Evolutionary conservation across 257 asterid species (phyloP).

Genomic region (Henckelia pumila): DNA sequence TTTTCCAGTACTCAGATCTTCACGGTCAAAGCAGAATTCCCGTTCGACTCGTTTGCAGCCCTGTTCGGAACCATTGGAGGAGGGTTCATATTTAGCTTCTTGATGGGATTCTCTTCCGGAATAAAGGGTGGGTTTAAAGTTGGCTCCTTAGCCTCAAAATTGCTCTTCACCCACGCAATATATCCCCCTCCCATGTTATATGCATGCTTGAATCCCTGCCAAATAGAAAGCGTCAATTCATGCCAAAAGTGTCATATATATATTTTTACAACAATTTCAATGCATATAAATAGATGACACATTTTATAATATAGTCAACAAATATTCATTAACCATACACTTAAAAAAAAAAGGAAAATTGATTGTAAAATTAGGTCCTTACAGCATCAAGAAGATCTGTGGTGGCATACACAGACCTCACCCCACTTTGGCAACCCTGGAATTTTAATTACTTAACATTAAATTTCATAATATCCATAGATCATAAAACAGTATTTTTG

Average conservation of each 20-base stretch:
- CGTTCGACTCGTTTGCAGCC: neutral
- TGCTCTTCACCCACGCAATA: neutral
- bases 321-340: neutral
- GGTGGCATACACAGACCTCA: slow-evolving; percentile 70
- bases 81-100: neutral
- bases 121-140: neutral
- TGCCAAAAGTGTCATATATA: too few relatives aligned
- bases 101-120: neutral
- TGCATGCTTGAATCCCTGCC: slow-evolving; percentile 66
- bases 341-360: neutral
- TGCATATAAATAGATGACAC: too few relatives aligned
- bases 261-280: neutral
- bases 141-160: neutral
- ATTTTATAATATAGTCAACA: neutral
- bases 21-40: neutral
- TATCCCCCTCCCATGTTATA: slow-evolving; percentile 78
- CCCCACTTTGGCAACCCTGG: slow-evolving; percentile 90
- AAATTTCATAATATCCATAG: too few relatives aligned
- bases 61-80: neutral
- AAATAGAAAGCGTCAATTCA: neutral
- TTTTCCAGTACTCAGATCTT: neutral
- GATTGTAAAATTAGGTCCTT: slow-evolving; percentile 25
- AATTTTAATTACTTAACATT: neutral
- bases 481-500: too few relatives aligned
- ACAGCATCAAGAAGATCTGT: slow-evolving; percentile 66